Base-by-base conservation (phyloP, 768 basidiomycete genomes). In the Pleurotus ostreatus region DNA sequence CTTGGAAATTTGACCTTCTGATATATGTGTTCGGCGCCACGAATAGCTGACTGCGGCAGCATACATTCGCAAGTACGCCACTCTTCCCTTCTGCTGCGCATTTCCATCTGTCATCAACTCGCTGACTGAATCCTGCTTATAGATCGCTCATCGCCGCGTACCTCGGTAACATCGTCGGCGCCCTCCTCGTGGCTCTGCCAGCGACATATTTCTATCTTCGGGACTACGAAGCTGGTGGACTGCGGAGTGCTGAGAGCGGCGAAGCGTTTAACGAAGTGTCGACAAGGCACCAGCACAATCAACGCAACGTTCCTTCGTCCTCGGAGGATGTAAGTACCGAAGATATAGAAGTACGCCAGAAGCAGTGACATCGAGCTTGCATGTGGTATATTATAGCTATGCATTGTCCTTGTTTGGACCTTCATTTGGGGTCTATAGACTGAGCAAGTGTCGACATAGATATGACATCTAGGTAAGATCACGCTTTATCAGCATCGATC, bases 121-220 rank as follows among this genome's bases (percentile, higher is more conserved):
- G 44, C 23, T 53, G 44, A 23, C 43, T 41, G 15, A 16, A 18
- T 18, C 51, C 44, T 52, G 46, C 6, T 18, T 12, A 6, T 49
- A 78, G 78, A 63, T 89, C 88, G 2, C 65, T 89, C 30, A 81
- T 89, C 62, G 84, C 88, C 1, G 63, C 86, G 2, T 81, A 77
- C 62, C 57, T 88, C 45, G 88, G 88, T 9, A 89, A 89, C 66
- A 76, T 84, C 30, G 71, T 89, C 30, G 88, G 88, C 1, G 88
- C 75, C 7, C 70, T 84, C 26, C 68, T 85, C 43, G 84, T 89
- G 23, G 88, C 74, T 30, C 64, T 88, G 3, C 88, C 88, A 2
- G 84, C 78, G 0, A 70, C 75, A 4, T 87, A 86, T 64, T 83
- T 86, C 70, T 84, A 85, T 62, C 78, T 88, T 4, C 63, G 64